Conservation (phyloP, 306 rosid species). For the Castanea crenata region DNA sequence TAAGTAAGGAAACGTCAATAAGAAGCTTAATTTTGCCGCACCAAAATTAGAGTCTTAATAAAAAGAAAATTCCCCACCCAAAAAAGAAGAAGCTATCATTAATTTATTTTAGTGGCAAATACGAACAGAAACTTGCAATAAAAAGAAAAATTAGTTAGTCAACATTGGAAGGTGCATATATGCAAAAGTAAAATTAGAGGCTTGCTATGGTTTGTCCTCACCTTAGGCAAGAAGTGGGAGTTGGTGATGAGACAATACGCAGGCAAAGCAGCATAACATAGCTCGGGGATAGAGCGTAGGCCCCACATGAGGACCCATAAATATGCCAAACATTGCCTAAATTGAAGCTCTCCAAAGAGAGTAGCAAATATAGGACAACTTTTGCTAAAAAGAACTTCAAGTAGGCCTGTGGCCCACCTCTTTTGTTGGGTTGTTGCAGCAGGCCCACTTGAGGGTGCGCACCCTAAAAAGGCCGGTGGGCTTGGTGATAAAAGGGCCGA, state of each 20-base stretch:
- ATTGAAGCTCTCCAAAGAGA: conserved; percentile 36
- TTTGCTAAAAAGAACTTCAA: conserved; percentile 48
- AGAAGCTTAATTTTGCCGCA: no score
- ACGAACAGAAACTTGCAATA: no score
- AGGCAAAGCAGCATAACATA: conserved; percentile 44
- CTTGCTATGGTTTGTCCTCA: conserved; percentile 4
- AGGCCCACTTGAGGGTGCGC: conserved; percentile 55
- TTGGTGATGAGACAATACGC: conserved; percentile 54
- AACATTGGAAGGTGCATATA: no score
- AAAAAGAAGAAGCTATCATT: no score
- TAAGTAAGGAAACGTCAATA: no score
- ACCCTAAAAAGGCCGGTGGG: conserved; percentile 56
- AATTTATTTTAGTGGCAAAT: no score
- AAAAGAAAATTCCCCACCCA: no score
- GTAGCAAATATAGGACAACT: conserved; percentile 42
- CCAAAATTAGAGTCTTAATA: no score
- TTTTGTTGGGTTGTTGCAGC: conserved; percentile 47
- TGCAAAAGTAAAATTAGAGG: no score
- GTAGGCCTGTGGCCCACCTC: conserved; percentile 61
- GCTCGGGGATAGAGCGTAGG: conserved; percentile 29
- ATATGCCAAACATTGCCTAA: conserved; percentile 48
- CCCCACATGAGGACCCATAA: conserved; percentile 38
- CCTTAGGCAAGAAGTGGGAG: conserved; percentile 65
- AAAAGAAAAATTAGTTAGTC: neutral
- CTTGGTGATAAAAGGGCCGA: conserved; percentile 33